Conservation (phyloP, 345 rosid genomes). For the Cardamine resedifolia region DNA sequence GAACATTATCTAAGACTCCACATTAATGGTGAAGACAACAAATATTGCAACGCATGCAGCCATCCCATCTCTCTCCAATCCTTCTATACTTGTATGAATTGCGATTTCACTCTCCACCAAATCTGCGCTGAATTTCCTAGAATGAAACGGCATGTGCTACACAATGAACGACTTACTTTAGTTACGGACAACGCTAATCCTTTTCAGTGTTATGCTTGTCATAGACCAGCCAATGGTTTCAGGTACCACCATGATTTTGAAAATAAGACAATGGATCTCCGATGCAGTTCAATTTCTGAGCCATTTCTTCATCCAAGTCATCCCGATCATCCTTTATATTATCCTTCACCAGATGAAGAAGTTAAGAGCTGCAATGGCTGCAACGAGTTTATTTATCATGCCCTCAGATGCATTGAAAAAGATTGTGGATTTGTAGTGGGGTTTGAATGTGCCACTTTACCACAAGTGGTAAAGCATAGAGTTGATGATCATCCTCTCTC, state of each 20-base stretch:
- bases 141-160: too few relatives aligned
- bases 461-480: conserved; percentile 18
- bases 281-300: not conserved
- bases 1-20: not conserved
- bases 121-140: too few relatives aligned
- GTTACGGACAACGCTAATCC: accelerated
- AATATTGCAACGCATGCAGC: not conserved
- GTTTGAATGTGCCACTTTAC: not conserved
- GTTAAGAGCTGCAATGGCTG: not conserved
- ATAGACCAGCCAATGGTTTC: not conserved
- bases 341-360: not conserved
- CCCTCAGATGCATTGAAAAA: conserved; percentile 1
- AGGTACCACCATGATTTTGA: not conserved
- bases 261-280: accelerated
- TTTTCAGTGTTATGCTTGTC: not conserved
- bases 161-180: too few relatives aligned
- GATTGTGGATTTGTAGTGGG: not conserved
- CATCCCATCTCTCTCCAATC: not conserved
- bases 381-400: too few relatives aligned
- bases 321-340: not conserved
- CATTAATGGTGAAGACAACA: not conserved
- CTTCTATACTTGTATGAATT: not conserved
- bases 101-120: conserved; percentile 11
- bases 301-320: conserved; percentile 16
- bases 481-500: not conserved